phyloP scores from a whole-genome alignment of 164 flowering plant species.

The Dillenia turbinata region DNA sequence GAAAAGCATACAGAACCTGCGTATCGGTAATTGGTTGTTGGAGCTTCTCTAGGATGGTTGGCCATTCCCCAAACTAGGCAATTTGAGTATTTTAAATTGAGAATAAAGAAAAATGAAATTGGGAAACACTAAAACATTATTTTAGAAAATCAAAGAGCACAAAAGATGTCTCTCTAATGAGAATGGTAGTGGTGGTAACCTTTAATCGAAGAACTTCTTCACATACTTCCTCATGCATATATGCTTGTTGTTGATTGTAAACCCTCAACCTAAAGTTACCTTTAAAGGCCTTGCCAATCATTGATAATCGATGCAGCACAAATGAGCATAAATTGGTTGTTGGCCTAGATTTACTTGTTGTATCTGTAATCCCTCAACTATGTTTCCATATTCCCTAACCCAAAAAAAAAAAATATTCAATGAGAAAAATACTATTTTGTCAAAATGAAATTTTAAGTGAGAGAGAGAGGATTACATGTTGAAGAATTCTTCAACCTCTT shows the following conservation, averaged over 20 bases:
- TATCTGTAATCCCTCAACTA: conserved; percentile 42
- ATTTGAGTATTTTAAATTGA: too few species aligned
- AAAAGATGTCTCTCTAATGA: too few species aligned
- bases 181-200: conserved; percentile 4
- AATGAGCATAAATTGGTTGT: conserved; percentile 39
- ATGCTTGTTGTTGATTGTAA: conserved; percentile 56
- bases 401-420: neutral
- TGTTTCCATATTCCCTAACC: conserved; percentile 38
- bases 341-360: conserved; percentile 41
- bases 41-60: too few species aligned
- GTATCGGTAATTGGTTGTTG: too few species aligned
- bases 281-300: conserved; percentile 17
- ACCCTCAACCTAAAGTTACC: conserved; percentile 27
- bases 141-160: too few species aligned
- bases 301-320: conserved; percentile 17
- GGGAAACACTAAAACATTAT: too few species aligned
- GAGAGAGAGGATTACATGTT: conserved; percentile 15
- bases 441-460: too few species aligned
- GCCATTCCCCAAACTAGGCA: too few species aligned
- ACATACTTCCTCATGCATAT: conserved; percentile 51
- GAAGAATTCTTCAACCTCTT: conserved; percentile 36
- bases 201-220: conserved; percentile 9
- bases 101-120: too few species aligned
- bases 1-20: too few species aligned
- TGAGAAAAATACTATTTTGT: too few species aligned